phyloP scores from a whole-genome alignment of 1,284 basidiomycete genomes.

The Rugiboletus extremiorientalis region DNA sequence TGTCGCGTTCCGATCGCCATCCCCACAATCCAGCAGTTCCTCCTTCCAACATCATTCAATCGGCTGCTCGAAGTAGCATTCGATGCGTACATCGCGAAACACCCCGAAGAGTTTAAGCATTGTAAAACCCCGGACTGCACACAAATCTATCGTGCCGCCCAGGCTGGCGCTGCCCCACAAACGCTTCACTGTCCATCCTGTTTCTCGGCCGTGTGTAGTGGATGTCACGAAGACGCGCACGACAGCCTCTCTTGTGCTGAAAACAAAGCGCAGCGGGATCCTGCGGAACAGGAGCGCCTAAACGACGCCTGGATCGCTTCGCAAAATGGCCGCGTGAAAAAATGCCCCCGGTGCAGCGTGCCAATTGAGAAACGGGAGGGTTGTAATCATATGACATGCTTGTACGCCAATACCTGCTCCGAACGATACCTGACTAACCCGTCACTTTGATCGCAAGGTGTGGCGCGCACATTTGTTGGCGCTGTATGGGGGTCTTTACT shows the following conservation, averaged over 20 bases:
- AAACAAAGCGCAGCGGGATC: conserved; percentile 31
- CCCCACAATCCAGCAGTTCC: conserved; percentile 47
- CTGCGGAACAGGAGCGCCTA: conserved; percentile 45
- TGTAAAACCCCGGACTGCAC: conserved; percentile 58
- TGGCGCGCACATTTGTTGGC: conserved; percentile 56
- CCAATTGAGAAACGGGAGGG: conserved; percentile 52
- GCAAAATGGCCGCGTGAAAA: conserved; percentile 35
- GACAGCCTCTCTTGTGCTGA: conserved; percentile 53
- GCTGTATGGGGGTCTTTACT: conserved; percentile 41
- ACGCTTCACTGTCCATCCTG: conserved; percentile 49
- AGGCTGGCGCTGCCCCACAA: conserved; percentile 26
- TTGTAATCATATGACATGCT: conserved; percentile 56
- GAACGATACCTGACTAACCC: neutral
- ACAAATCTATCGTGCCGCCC: conserved; percentile 47
- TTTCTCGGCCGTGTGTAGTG: conserved; percentile 48
- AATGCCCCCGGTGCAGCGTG: conserved; percentile 43
- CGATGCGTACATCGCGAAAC: conserved; percentile 43
- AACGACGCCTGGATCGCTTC: conserved; percentile 42
- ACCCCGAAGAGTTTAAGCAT: conserved; percentile 47
- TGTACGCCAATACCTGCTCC: conserved; percentile 15
- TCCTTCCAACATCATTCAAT: conserved; percentile 44
- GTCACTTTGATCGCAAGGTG: conserved; percentile 32
- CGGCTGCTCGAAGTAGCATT: conserved; percentile 48
- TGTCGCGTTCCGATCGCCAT: conserved; percentile 53
- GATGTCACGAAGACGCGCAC: conserved; percentile 52